phyloP scores from a whole-genome alignment of 495 filamentous ascomycete species.

The Parathielavia hyrcaniae region DNA sequence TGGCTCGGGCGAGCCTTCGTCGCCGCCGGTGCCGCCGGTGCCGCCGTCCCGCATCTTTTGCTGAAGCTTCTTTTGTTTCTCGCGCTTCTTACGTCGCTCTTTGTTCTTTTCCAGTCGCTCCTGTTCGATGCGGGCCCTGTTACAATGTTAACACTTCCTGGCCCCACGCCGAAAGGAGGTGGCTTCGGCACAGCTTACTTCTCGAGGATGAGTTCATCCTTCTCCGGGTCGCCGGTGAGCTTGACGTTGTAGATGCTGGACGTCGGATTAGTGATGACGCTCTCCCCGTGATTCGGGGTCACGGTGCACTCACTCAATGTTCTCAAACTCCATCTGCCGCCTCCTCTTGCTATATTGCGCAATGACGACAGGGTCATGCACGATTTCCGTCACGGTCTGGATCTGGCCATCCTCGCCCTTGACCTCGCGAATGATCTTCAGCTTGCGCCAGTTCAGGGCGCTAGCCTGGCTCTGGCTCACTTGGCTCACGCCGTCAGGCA shows the following conservation, averaged over 20 bases:
- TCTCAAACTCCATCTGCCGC: slow-evolving; percentile 53
- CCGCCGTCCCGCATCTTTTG: slow-evolving; percentile 37
- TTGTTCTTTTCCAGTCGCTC: slow-evolving; percentile 81
- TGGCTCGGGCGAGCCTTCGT: slow-evolving; percentile 45
- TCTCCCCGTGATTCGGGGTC: too few relatives aligned
- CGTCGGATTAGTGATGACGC: not conserved
- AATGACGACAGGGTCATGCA: slow-evolving; percentile 70
- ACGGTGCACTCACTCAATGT: slow-evolving; percentile 54
- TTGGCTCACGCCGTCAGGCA: slow-evolving; percentile 70
- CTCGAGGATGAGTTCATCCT: slow-evolving; percentile 34
- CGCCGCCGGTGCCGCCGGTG: slow-evolving; percentile 30
- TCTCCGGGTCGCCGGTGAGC: slow-evolving; percentile 70
- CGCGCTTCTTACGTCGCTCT: slow-evolving; percentile 82
- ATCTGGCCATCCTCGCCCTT: slow-evolving; percentile 57
- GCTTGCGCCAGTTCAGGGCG: slow-evolving; percentile 58
- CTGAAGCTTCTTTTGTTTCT: slow-evolving; percentile 70
- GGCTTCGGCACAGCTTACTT: slow-evolving; percentile 26
- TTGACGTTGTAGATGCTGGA: slow-evolving; percentile 44
- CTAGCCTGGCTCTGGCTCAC: slow-evolving; percentile 71
- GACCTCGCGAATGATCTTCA: slow-evolving; percentile 67
- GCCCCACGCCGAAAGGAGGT: not conserved
- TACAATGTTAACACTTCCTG: slow-evolving; percentile 5
- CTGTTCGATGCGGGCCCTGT: slow-evolving; percentile 67
- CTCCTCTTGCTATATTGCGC: slow-evolving; percentile 53
- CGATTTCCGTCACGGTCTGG: slow-evolving; percentile 52